phyloP scores from a whole-genome alignment of 2,329 filamentous ascomycete genomes.

The Colletotrichum liaoningense region DNA sequence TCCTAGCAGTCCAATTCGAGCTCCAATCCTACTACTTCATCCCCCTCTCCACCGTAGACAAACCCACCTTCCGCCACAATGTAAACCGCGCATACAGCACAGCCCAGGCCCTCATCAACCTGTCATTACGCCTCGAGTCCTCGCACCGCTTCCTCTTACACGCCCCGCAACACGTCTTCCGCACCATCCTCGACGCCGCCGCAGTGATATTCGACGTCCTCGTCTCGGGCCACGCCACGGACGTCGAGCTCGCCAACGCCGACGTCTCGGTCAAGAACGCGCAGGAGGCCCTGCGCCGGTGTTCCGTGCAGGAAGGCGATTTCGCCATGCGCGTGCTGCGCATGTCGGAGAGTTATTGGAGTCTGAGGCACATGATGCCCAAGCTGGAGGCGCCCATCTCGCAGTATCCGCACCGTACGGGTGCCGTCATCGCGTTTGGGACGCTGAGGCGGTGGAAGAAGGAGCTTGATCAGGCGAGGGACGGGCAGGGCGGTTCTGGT shows the following conservation, averaged over 20 bases:
- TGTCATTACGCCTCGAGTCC: constrained; percentile 43
- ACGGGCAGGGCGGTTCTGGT: not conserved
- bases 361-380: constrained; percentile 50
- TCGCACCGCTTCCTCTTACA: constrained; percentile 53
- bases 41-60: constrained; percentile 52
- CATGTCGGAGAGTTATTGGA: constrained; percentile 63
- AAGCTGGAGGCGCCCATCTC: constrained; percentile 53
- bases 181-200: constrained; percentile 56
- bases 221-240: constrained; percentile 43
- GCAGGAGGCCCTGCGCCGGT: constrained; percentile 49
- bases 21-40: constrained; percentile 65
- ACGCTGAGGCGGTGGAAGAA: constrained; percentile 61
- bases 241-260: constrained; percentile 32
- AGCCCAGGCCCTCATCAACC: constrained; percentile 56
- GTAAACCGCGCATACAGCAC: constrained; percentile 61
- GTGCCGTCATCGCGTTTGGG: constrained; percentile 61
- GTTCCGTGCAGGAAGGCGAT: constrained; percentile 61
- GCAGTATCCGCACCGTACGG: constrained; percentile 57
- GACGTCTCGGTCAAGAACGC: constrained; percentile 32
- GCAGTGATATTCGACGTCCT: constrained; percentile 49
- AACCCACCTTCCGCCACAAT: constrained; percentile 55
- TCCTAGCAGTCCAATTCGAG: constrained; percentile 62
- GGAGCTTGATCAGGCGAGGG: constrained; percentile 49
- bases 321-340: constrained; percentile 56
- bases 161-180: constrained; percentile 61